Base-by-base conservation (phyloP, 208 protist species). In the Crithidia acanthocephali region DNA sequence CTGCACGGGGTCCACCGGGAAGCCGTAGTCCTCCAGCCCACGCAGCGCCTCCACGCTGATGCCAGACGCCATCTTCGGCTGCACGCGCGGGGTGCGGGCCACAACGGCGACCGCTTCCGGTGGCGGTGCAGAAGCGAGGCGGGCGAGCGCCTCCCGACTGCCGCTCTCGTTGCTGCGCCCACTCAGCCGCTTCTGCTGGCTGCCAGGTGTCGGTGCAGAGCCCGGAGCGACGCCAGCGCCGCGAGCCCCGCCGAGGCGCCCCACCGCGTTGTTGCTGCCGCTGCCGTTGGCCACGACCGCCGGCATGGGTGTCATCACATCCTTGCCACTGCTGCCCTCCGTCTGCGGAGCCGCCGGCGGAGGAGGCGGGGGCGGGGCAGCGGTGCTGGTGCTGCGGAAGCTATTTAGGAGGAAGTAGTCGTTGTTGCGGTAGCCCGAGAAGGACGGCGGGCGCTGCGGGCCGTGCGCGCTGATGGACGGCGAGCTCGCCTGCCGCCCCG, bases 401-500 rank as follows among this genome's bases (percentile, higher is more conserved):
- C 68, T 62, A 51, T 59, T 74, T 10, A 63, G 15, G 23, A 67
- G 28, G 25, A 53, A 74, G 51, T 68, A 74, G 25, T 74, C 51
- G 68, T 48, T 45, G 59, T 52, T 45, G 56, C 22, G 68, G 37
- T 50, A 69, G 28, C 23, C 37, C 8, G 52, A 71, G 44, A 62
- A 60, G 53, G 37, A 44, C 65, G 51, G 44, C 2, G 42, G 27
- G 18, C 44, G 48, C 18, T 53, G 55, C 53, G 18, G 30, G 8
- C 2, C 42, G 35, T 37, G 47, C 18, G 9, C 37, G 6, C 16
- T 47, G 57, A 48, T 25, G 30, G 58, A 42, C 33, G 40, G 58
- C 18, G 67, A 37, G 33, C 25, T 58, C 45, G 13, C 51, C 55
- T 23, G 35, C 27, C 20, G 42, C 7, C 56, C 55, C 33, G 58